Percentiles rank a stretch among this genome's conserved stretches.
Conservation (phyloP, 2,329 filamentous ascomycete genomes). For the Erysiphe neolycopersici region DNA sequence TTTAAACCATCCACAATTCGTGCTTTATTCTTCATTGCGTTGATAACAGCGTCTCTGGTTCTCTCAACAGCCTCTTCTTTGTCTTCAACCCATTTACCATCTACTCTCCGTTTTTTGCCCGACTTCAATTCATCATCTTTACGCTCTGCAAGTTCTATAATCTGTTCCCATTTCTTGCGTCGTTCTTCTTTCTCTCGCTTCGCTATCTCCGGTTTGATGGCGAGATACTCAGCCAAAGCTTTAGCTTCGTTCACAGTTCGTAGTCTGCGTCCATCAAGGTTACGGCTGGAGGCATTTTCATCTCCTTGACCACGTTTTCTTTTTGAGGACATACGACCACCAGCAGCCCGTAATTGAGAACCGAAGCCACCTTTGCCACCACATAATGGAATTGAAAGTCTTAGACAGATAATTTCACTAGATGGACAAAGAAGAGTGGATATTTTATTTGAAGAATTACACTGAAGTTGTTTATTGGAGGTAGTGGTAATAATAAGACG, state of each 20-base stretch:
- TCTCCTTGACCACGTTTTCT: slow-evolving; percentile 62
- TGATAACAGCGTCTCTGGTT: slow-evolving; percentile 48
- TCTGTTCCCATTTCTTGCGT: slow-evolving; percentile 61
- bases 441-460: slow-evolving; percentile 26
- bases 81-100: slow-evolving; percentile 84
- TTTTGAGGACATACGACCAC: slow-evolving; percentile 90
- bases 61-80: slow-evolving; percentile 76
- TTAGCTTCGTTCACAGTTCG: slow-evolving; percentile 91
- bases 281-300: slow-evolving; percentile 72
- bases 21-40: slow-evolving; percentile 27
- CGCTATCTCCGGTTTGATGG: slow-evolving; percentile 94
- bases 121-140: slow-evolving; percentile 61
- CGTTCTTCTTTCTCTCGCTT: slow-evolving; percentile 74
- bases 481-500: slow-evolving; percentile 60
- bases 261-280: slow-evolving; percentile 69
- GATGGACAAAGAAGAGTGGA: slow-evolving; percentile 30
- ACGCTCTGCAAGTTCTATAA: slow-evolving; percentile 61
- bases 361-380: slow-evolving; percentile 97
- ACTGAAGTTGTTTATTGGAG: slow-evolving; percentile 42
- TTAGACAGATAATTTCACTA: slow-evolving; percentile 55
- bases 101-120: slow-evolving; percentile 42
- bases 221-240: slow-evolving; percentile 76
- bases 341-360: slow-evolving; percentile 83
- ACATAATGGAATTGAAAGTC: slow-evolving; percentile 50
- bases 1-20: too few relatives aligned